Conservation (phyloP, 495 filamentous ascomycete species). For the Pseudoneurospora amorphoporcata region DNA sequence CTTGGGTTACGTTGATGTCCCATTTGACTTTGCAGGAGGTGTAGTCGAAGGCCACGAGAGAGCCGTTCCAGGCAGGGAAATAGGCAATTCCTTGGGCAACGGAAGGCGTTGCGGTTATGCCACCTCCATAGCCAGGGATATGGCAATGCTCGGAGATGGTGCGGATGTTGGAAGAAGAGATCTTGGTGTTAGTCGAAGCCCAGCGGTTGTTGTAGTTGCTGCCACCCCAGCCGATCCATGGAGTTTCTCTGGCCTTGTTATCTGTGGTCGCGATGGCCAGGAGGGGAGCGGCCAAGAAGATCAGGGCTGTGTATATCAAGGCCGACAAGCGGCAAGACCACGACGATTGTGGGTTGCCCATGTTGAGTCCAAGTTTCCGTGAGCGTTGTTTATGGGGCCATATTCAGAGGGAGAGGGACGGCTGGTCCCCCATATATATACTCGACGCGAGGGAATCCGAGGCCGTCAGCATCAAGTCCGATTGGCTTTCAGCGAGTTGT, state of each 20-base stretch:
- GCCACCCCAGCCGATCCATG: conserved; percentile 6
- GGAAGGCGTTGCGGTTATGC: conserved; percentile 24
- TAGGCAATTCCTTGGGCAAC: conserved; percentile 18
- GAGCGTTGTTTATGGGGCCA: background rate
- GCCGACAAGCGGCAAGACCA: background rate
- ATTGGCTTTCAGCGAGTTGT: background rate
- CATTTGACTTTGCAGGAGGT: conserved; percentile 21
- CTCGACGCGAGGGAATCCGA: background rate
- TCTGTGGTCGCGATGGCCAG: background rate
- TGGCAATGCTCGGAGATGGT: conserved; percentile 10
- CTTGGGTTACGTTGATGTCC: conserved; percentile 20
- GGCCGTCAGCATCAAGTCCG: background rate
- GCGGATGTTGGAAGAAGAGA: conserved; percentile 12
- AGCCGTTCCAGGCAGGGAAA: conserved; percentile 29
- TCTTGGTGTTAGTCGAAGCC: conserved; percentile 11
- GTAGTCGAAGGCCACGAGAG: conserved; percentile 27
- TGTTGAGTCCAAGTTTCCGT: background rate
- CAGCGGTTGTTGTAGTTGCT: conserved; percentile 20
- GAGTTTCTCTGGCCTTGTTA: background rate
- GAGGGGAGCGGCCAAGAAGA: background rate
- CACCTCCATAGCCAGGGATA: conserved; percentile 5
- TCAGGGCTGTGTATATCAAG: background rate
- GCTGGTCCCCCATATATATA: background rate
- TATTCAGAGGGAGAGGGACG: background rate
- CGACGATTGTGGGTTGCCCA: background rate